These are phyloP conservation scores for Xylariaceae sp. DNA, from an alignment of 2,329 filamentous ascomycete genomes.

Conservation along the genomic window DNA sequence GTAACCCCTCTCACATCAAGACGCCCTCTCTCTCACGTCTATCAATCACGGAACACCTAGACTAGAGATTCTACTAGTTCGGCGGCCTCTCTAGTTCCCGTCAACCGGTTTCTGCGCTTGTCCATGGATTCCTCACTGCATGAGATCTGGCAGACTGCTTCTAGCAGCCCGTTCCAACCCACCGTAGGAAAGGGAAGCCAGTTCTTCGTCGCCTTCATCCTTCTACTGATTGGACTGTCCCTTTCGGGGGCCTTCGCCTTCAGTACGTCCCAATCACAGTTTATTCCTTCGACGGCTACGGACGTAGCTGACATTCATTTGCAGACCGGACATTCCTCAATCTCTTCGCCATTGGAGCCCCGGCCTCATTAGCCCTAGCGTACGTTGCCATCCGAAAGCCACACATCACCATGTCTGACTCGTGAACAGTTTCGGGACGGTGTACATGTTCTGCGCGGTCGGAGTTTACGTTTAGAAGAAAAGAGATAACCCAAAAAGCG, in stretches of 20 bases:
- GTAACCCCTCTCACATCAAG: no score
- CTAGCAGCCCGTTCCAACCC: conserved; percentile 78
- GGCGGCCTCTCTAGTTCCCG: background rate
- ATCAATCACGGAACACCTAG: no score
- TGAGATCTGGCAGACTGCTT: conserved; percentile 90
- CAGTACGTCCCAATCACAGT: conserved; percentile 51
- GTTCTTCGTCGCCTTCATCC: conserved; percentile 71
- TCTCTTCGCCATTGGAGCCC: conserved; percentile 72
- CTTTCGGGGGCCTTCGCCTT: conserved; percentile 77
- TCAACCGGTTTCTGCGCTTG: conserved; percentile 28
- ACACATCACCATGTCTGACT: conserved; percentile 15
- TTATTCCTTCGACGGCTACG: background rate
- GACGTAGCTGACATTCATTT: no score
- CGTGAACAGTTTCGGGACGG: conserved; percentile 70
- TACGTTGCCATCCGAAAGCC: conserved; percentile 49
- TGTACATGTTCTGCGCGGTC: conserved; percentile 98
- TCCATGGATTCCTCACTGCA: conserved; percentile 74
- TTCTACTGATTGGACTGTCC: conserved; percentile 67
- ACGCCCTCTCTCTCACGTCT: no score
- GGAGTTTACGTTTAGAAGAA: conserved; percentile 87
- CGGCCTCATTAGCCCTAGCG: conserved; percentile 86
- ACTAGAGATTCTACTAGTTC: background rate
- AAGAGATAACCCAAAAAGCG: conserved; percentile 29
- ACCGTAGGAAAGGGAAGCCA: conserved; percentile 75
- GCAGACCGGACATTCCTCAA: conserved; percentile 76